These are phyloP conservation scores for Hymenoscyphus fraxineus DNA, from an alignment of 2,329 filamentous ascomycete genomes.

Conservation along the genomic window DNA sequence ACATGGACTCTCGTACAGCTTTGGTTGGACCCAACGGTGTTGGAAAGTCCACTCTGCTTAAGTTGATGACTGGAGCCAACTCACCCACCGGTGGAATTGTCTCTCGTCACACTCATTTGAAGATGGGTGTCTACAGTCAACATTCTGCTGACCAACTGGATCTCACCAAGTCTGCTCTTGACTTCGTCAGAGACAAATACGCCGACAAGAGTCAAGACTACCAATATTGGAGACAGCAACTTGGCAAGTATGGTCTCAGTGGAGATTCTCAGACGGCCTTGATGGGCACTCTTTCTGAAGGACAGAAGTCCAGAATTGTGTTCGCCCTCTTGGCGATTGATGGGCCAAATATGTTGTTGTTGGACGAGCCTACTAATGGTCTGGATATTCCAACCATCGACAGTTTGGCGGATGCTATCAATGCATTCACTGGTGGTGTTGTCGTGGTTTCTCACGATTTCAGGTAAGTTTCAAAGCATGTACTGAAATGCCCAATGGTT, in stretches of 20 bases:
- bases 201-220: slow-evolving; percentile 86
- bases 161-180: slow-evolving; percentile 92
- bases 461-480: slow-evolving; percentile 58
- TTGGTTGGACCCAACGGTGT: slow-evolving; percentile 99
- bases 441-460: slow-evolving; percentile 99
- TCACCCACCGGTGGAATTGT: slow-evolving; percentile 79
- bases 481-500: background rate
- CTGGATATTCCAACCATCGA: slow-evolving; percentile 98
- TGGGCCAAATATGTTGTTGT: slow-evolving; percentile 91
- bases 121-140: slow-evolving; percentile 96
- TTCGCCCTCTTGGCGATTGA: slow-evolving; percentile 96
- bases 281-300: slow-evolving; percentile 97
- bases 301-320: slow-evolving; percentile 96
- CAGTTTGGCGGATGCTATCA: slow-evolving; percentile 94
- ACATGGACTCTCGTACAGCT: slow-evolving; percentile 98
- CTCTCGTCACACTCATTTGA: slow-evolving; percentile 93
- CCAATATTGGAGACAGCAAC: slow-evolving; percentile 98
- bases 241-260: slow-evolving; percentile 87
- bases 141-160: slow-evolving; percentile 98
- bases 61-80: slow-evolving; percentile 94
- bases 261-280: slow-evolving; percentile 93
- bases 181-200: slow-evolving; percentile 98
- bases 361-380: slow-evolving; percentile 99
- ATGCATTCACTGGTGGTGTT: slow-evolving; percentile 88
- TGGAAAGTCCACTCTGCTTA: slow-evolving; percentile 93